Evolutionary conservation across 2,329 filamentous ascomycete species (phyloP), one percentile per base, ranked within the genome.

Genomic region (Emmonsiellopsis sp.): DNA sequence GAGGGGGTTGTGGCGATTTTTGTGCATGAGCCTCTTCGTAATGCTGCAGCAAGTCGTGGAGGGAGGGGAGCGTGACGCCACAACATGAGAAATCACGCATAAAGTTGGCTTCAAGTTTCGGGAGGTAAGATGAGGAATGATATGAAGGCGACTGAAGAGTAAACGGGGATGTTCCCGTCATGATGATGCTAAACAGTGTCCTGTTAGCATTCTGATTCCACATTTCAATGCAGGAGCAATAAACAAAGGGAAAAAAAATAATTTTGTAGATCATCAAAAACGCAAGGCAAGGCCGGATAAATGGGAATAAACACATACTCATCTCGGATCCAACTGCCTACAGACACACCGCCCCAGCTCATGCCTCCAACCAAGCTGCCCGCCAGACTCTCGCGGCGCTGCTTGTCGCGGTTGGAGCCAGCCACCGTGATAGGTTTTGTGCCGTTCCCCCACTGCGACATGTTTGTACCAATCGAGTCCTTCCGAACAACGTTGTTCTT

Each of bases 31-130:
- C 83, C 72, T 96, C 92, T 71, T 98, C 93, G 67, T 96, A 98
- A 70, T 98, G 93, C 67, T 95, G 90, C 46, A 98, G 77, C 46
- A 98, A 78, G 66, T 97, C 93, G 73, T 98, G 93, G 61, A 98
- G 81, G 49, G 91, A 94, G 27, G 91, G 87, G 60, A 96, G 80
- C 34, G 86, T 92, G 63, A 88, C 82, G 63, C 90, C 90, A 72
- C 93, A 98, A 74, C 93, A 98, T 51, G 86, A 86, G 72, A 97
- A 97, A 73, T 97, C 91, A 71, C 86, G 86, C 88, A 97, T 94
- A 70, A 96, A 98, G 66, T 92, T 93, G 57, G 92, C 92, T 71
- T 98, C 93, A 66, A 96, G 83, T 71, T 95, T 96, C 8, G 91
- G 92, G 1, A 96, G 81, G 68, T 97, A 97, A 31, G 93, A 97